These are phyloP conservation scores for Candida insectorum DNA, from an alignment of 805 yeast species.

Conservation along the genomic window DNA sequence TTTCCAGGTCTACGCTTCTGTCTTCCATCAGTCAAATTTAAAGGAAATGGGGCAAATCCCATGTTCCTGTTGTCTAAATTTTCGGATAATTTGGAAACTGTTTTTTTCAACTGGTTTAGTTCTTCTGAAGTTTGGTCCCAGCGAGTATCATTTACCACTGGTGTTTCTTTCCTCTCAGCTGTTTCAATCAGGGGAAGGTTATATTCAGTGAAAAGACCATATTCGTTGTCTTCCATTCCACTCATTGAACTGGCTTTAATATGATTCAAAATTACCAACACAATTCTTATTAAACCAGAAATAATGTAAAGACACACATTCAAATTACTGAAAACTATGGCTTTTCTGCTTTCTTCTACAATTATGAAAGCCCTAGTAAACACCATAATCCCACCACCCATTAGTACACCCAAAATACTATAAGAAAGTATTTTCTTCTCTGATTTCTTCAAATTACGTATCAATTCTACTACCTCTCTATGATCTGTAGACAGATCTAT, in stretches of 20 bases:
- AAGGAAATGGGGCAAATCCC: constrained; percentile 18
- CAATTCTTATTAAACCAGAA: constrained; percentile 27
- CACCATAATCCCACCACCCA: constrained; percentile 25
- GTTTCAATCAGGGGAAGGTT: constrained; percentile 5
- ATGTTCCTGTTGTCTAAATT: too few relatives aligned
- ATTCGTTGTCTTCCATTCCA: constrained; percentile 10
- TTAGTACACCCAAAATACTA: constrained; percentile 24
- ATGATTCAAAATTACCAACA: constrained; percentile 12
- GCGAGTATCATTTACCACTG: too few relatives aligned
- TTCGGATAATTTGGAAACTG: neutral
- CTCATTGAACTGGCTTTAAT: constrained; percentile 1
- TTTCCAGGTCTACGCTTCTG: too few relatives aligned
- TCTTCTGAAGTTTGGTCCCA: too few relatives aligned
- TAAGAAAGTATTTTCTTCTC: constrained; percentile 17
- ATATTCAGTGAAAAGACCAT: constrained; percentile 13
- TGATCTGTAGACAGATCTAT: constrained; percentile 1
- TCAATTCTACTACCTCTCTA: neutral
- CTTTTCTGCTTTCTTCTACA: constrained; percentile 22
- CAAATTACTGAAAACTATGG: constrained; percentile 31
- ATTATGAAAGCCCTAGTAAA: constrained; percentile 23
- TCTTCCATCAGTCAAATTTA: too few relatives aligned
- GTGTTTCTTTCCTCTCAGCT: too few relatives aligned
- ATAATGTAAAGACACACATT: constrained; percentile 28
- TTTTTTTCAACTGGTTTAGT: neutral
- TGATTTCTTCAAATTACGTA: constrained; percentile 4